Evolutionary conservation across 805 yeast species (phyloP).

Genomic region (Candida coleopterorum): DNA sequence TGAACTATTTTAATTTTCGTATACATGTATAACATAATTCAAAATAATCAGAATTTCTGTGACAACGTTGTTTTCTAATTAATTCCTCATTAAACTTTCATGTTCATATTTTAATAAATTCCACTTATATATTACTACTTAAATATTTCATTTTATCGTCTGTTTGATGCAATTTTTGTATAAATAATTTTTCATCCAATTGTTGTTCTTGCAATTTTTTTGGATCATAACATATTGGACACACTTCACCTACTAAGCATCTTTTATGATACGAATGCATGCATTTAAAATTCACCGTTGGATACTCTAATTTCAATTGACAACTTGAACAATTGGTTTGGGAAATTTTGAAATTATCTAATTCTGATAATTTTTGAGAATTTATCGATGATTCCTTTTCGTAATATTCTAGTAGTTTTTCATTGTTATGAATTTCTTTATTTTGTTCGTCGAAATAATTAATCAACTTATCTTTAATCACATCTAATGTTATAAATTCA

Average conservation of each 20-base stretch:
- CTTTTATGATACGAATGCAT: slow-evolving; percentile 80
- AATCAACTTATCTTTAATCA: slow-evolving; percentile 64
- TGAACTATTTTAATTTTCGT: too few relatives aligned
- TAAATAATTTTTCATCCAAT: slow-evolving; percentile 2
- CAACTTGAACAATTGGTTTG: slow-evolving; percentile 65
- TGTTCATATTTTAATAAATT: too few relatives aligned
- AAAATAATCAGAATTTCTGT: too few relatives aligned
- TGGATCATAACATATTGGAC: slow-evolving; percentile 3
- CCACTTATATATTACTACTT: slow-evolving; percentile 3
- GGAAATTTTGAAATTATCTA: slow-evolving; percentile 46
- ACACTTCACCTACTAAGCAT: slow-evolving; percentile 44
- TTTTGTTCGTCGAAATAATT: slow-evolving; percentile 56
- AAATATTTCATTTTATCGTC: slow-evolving; percentile 5
- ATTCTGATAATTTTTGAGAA: slow-evolving; percentile 46
- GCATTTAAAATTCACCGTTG: slow-evolving; percentile 81
- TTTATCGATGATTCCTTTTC: slow-evolving; percentile 59
- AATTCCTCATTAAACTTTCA: too few relatives aligned
- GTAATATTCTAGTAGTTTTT: slow-evolving; percentile 62
- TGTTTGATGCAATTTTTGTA: slow-evolving; percentile 2
- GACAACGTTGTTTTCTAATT: too few relatives aligned
- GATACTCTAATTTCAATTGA: slow-evolving; percentile 60
- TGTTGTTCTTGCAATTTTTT: background rate
- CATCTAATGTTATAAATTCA: slow-evolving; percentile 63
- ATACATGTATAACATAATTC: too few relatives aligned
- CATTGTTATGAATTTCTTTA: slow-evolving; percentile 64